These are phyloP conservation scores for Apiospora arundinis DNA, from an alignment of 2,329 filamentous ascomycete genomes.

Conservation along the genomic window DNA sequence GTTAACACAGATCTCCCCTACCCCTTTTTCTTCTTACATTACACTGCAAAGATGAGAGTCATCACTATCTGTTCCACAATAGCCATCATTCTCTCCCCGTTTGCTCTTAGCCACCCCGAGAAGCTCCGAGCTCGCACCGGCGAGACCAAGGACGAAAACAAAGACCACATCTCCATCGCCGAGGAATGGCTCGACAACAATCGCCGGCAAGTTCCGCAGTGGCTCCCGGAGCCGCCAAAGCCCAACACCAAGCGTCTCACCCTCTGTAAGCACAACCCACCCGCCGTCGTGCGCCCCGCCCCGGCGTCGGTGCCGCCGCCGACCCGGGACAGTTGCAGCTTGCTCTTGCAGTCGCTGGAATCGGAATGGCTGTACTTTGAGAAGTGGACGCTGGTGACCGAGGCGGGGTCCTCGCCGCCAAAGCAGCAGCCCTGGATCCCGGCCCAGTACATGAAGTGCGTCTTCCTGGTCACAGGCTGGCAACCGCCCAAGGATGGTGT, in stretches of 20 bases:
- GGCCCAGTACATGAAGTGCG: background rate
- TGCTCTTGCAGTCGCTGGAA: background rate
- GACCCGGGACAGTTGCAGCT: background rate
- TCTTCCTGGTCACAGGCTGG: background rate
- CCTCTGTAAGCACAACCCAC: background rate
- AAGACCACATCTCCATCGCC: background rate
- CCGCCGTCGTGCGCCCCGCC: background rate
- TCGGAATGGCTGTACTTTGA: background rate
- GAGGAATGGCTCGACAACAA: background rate
- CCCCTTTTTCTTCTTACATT: background rate
- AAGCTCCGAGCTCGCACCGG: background rate
- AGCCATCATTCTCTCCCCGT: background rate
- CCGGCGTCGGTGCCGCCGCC: background rate
- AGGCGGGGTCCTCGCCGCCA: background rate
- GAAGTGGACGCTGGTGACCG: background rate
- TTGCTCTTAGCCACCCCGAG: background rate
- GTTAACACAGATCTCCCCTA: background rate
- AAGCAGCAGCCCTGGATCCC: background rate
- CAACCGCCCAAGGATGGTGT: background rate
- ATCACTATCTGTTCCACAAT: background rate
- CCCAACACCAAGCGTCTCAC: background rate
- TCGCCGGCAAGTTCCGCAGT: background rate
- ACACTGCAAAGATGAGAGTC: background rate
- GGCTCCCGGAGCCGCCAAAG: background rate
- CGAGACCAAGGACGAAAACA: background rate